Evolutionary conservation across 1,139 yeast species (phyloP).

Genomic region (Saccharomycopsis hybrid): DNA sequence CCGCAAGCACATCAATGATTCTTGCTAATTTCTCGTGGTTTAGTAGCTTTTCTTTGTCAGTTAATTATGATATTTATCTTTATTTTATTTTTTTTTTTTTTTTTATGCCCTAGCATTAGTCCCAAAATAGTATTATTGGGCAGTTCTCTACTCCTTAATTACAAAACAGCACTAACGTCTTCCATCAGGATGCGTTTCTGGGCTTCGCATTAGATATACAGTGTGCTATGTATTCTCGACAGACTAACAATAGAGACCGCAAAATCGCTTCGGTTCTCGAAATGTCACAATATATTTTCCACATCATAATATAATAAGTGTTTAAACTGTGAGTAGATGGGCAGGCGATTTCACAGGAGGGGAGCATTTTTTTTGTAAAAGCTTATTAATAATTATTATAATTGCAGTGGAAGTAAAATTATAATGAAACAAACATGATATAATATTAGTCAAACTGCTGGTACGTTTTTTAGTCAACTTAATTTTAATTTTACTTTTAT

Average conservation of each 20-base stretch:
- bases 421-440: too few species aligned
- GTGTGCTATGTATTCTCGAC: background rate
- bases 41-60: background rate
- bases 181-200: background rate
- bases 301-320: background rate
- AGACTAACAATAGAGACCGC: too few species aligned
- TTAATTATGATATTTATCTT: background rate
- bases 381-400: too few species aligned
- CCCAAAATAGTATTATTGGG: background rate
- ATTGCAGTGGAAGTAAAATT: too few species aligned
- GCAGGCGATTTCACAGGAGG: too few species aligned
- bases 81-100: background rate
- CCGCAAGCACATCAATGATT: background rate
- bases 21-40: background rate
- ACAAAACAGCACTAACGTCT: background rate
- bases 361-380: too few species aligned
- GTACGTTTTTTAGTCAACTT: too few species aligned
- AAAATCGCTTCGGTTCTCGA: background rate
- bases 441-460: too few species aligned
- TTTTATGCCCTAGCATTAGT: background rate
- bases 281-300: slow-evolving; percentile 1
- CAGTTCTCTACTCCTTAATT: background rate
- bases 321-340: too few species aligned
- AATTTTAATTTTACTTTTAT: too few species aligned
- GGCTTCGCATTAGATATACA: background rate